These are phyloP conservation scores for Pseudohyphozyma bogoriensis DNA, from an alignment of 768 basidiomycete genomes.

Conservation along the genomic window DNA sequence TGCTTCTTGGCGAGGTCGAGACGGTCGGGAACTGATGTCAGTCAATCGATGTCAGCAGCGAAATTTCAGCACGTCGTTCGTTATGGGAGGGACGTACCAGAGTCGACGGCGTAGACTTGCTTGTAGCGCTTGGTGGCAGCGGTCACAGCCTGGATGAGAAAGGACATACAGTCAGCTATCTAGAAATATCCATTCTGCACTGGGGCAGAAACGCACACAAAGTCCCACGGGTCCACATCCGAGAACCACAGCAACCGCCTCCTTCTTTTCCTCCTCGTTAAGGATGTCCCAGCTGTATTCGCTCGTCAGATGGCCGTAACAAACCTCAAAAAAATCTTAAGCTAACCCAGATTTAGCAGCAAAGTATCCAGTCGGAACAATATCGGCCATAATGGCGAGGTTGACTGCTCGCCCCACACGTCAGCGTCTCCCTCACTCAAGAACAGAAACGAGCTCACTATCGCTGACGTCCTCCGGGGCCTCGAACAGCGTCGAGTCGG, in stretches of 20 bases:
- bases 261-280: not conserved
- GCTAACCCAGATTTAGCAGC: no score
- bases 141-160: not conserved
- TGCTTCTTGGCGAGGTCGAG: not conserved
- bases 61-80: no score
- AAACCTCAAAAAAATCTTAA: no score
- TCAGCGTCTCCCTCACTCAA: no score
- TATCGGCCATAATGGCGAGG: not conserved
- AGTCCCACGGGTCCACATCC: not conserved
- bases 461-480: not conserved
- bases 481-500: not conserved
- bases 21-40: no score
- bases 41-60: no score
- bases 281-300: not conserved
- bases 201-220: not conserved
- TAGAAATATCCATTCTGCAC: not conserved
- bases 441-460: not conserved
- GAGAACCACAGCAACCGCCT: not conserved
- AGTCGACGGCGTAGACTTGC: not conserved
- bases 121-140: not conserved
- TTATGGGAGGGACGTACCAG: no score
- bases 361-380: not conserved
- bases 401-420: no score
- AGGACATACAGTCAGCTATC: not conserved
- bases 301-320: no score